Base-by-base conservation (phyloP, 495 filamentous ascomycete species). In the Cairneyella variabilis region DNA sequence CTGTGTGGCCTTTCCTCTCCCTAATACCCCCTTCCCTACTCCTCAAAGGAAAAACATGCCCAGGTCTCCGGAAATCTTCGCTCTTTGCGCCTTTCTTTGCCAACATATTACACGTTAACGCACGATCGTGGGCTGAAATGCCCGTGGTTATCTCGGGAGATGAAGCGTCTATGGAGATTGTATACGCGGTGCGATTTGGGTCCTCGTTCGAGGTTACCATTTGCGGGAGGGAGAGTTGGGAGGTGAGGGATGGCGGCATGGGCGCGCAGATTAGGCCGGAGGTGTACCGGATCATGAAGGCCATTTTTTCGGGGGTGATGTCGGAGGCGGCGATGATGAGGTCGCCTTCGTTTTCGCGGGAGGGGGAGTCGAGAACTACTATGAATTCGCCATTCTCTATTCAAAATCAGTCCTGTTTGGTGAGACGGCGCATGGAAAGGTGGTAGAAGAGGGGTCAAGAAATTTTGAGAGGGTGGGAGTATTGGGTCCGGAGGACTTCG, bases 261-360 rank as follows among this genome's bases (percentile, higher is more conserved):
- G 93, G 92, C 0, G 86, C 86, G 79, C 93, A 97, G 74, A 98
- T 85, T 43, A 90, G 78, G 58, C 93, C 93, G 11, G 90, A 96
- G 14, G 85, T 84, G 65, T 96, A 81, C 23, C 91, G 88, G 59
- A 98, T 81, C 78, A 98, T 83, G 70, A 97, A 97, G 53, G 90
- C 90, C 88, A 91, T 91, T 68, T 97, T 91, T 46, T 88, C 79
- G 14, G 89, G 76, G 18, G 92, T 97, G 62, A 97, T 74, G 57
- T 88, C 78, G 28, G 90, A 76, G 20, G 91, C 95, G 46, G 95
- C 89, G 62, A 97, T 92, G 68, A 98, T 95, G 22, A 98, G 84
- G 72, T 98, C 93, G 61, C 90, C 95, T 76, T 98, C 95, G 70
- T 97, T 97, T 67, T 98, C 95, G 64, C 93, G 91, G 51, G 83